Evolutionary conservation across 805 yeast genomes (phyloP), one percentile per base, ranked within the genome.

Genomic region (Suhomyces pyralidae): DNA sequence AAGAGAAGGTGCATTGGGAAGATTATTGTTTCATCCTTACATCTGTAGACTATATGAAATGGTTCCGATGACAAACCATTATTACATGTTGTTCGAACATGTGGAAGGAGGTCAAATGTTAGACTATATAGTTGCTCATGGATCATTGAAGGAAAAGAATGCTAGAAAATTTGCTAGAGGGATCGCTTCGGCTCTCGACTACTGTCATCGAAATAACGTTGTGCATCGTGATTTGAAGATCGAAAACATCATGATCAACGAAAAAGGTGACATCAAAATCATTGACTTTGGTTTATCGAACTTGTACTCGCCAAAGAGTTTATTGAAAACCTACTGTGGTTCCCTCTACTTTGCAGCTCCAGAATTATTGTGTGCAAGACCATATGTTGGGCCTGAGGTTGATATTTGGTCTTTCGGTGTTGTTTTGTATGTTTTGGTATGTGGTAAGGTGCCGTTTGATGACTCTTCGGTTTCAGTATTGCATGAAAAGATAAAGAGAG

Each of bases 331-430:
- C 1, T 94, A 90, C 66, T 94, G 99, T 77, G 99, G 99, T 3
- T 91, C 97, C 0, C 77, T 94, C 49, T 94, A 94, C 68, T 94
- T 94, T 80, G 99, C 99, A 0, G 99, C 99, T 0, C 99, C 99
- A 0, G 99, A 94, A 69, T 78, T 94, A 59, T 76, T 94, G 50
- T 88, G 89, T 54, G 99, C 98, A 1, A 84, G 84, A 59, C 97
- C 97, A 1, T 94, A 94, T 63, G 77, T 81, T 36, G 99, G 99
- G 0, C 99, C 99, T 0, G 99, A 94, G 68, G 97, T 94, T 46
- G 99, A 94, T 68, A 86, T 94, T 17, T 94, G 99, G 99, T 90
- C 97, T 2, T 93, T 92, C 76, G 99, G 99, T 58, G 96, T 94
- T 30, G 98, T 94, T 0, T 73, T 94, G 48, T 94, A 90, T 65